phyloP scores from a whole-genome alignment of 495 filamentous ascomycete genomes.

The Lentithecium fluviatile region DNA sequence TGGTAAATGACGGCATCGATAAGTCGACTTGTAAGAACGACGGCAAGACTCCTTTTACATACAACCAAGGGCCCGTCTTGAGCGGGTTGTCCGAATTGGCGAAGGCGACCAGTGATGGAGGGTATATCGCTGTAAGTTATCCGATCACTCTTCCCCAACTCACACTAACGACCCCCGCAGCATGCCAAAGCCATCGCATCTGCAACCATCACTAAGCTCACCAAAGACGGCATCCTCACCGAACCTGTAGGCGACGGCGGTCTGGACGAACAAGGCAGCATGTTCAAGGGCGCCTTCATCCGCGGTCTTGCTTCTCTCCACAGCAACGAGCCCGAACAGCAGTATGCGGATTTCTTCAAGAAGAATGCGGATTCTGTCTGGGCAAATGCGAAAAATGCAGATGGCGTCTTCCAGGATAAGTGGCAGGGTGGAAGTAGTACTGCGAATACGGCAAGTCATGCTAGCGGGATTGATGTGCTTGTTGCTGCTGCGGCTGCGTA shows the following conservation, averaged over 20 bases:
- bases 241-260: slow-evolving; percentile 43
- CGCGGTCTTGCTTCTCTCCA: slow-evolving; percentile 65
- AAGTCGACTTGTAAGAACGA: slow-evolving; percentile 61
- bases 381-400: slow-evolving; percentile 56
- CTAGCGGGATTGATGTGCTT: slow-evolving; percentile 65
- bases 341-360: slow-evolving; percentile 55
- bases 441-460: slow-evolving; percentile 60
- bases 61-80: slow-evolving; percentile 79
- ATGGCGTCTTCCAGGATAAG: slow-evolving; percentile 54
- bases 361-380: slow-evolving; percentile 68
- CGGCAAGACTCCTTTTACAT: slow-evolving; percentile 62
- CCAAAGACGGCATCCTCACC: slow-evolving; percentile 62
- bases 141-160: slow-evolving; percentile 35
- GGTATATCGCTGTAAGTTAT: slow-evolving; percentile 37
- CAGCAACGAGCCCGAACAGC: slow-evolving; percentile 49
- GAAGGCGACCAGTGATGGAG: slow-evolving; percentile 52
- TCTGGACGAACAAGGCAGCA: slow-evolving; percentile 55
- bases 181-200: slow-evolving; percentile 64
- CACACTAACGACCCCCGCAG: slow-evolving; percentile 8
- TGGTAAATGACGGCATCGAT: slow-evolving; percentile 71
- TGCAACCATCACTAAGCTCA: slow-evolving; percentile 58
- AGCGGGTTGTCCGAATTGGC: slow-evolving; percentile 69
- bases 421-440: slow-evolving; percentile 58
- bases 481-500: slow-evolving; percentile 59
- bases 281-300: slow-evolving; percentile 78